phyloP scores from a whole-genome alignment of 306 rosid species.

The Ormosia semicastrata region DNA sequence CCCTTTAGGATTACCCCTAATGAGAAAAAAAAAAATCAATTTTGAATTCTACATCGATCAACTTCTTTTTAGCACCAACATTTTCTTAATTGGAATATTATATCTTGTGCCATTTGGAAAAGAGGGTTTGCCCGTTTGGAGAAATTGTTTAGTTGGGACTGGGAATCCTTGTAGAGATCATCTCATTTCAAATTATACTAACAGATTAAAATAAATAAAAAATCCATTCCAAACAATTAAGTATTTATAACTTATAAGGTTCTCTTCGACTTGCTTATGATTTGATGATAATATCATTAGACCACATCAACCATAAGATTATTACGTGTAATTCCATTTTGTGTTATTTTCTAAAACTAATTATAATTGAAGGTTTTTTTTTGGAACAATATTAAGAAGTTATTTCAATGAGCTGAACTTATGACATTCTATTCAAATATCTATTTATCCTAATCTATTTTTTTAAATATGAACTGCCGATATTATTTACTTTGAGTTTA shows the following conservation, averaged over 20 bases:
- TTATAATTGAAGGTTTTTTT: no score
- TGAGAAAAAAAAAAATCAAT: neutral
- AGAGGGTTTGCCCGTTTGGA: neutral
- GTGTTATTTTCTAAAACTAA: no score
- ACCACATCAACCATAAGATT: no score
- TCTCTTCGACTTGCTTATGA: neutral
- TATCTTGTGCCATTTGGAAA: neutral
- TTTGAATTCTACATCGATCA: neutral
- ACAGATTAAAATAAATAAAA: neutral
- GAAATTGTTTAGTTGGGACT: neutral
- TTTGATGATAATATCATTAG: neutral
- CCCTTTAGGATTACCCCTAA: conserved; percentile 5
- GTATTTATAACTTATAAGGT: neutral
- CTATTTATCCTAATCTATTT: neutral
- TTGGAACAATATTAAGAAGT: neutral
- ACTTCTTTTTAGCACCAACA: neutral
- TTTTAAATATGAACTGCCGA: no score
- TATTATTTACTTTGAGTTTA: neutral
- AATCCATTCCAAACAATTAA: neutral
- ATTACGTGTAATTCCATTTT: no score
- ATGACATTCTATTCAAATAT: neutral
- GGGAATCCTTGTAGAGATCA: neutral
- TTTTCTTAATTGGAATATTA: neutral
- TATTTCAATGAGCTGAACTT: neutral
- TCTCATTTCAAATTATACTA: neutral